phyloP scores from a whole-genome alignment of 768 basidiomycete species.

The Amanita pseudoporphyria region DNA sequence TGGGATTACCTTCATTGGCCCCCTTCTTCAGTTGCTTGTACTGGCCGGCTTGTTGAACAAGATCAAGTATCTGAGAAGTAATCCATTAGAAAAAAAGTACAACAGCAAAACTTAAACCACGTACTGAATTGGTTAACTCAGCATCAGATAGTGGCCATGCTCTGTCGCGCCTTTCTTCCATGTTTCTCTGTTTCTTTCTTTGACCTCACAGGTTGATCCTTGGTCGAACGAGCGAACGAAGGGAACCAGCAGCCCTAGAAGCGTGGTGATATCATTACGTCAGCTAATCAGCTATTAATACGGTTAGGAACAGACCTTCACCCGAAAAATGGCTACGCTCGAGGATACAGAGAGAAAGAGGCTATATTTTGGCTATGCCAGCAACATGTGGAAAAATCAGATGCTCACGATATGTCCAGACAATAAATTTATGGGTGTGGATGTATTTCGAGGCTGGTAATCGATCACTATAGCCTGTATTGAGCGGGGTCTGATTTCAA shows the following conservation, averaged over 20 bases:
- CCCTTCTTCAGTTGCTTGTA: slow-evolving; percentile 99
- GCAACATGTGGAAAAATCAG: slow-evolving; percentile 40
- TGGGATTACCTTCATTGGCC: slow-evolving; percentile 93
- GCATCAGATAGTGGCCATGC: slow-evolving; percentile 87
- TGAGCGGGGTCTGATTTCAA: no score
- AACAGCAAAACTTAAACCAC: slow-evolving; percentile 14
- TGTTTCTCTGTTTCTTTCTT: no score
- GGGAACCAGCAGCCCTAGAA: no score
- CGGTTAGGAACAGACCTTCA: no score
- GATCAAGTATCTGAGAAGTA: slow-evolving; percentile 71
- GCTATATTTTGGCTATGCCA: no score
- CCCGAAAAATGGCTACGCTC: no score
- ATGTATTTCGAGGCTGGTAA: slow-evolving; percentile 30
- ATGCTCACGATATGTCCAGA: slow-evolving; percentile 40
- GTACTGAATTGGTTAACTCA: slow-evolving; percentile 80
- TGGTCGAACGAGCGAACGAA: slow-evolving; percentile 40
- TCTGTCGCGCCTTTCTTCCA: slow-evolving; percentile 66
- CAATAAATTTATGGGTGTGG: slow-evolving; percentile 30
- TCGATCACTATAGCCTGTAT: slow-evolving; percentile 5
- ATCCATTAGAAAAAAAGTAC: not conserved
- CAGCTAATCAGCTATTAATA: no score
- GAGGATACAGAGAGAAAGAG: no score
- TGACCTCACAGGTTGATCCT: slow-evolving; percentile 90
- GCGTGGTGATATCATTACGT: no score
- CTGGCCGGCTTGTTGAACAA: slow-evolving; percentile 91